phyloP scores from a whole-genome alignment of 176 grass and related monocot species.

The Zizania latifolia region DNA sequence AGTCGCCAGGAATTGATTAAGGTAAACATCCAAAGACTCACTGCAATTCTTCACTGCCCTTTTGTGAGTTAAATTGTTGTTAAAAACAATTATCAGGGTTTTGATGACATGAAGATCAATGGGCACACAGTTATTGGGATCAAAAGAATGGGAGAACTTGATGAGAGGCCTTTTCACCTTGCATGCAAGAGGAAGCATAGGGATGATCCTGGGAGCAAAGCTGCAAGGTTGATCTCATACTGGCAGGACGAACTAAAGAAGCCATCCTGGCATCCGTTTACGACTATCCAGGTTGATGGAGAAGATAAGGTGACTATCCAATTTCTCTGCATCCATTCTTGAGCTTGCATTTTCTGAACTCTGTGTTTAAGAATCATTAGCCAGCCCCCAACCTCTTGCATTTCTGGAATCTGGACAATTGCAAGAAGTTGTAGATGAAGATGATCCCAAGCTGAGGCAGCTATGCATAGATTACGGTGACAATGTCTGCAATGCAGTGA shows the following conservation, averaged over 20 bases:
- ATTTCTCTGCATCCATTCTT: not conserved
- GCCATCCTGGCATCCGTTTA: constrained; percentile 41
- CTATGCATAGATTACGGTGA: not conserved
- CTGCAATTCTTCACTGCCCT: not conserved
- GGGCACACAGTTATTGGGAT: not conserved
- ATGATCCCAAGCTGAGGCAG: constrained; percentile 34
- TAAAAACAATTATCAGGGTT: constrained; percentile 18
- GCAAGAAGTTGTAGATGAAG: constrained; percentile 21
- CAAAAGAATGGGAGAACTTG: constrained; percentile 38
- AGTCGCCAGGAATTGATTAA: constrained; percentile 17
- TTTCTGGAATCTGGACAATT: not conserved
- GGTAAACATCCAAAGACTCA: not conserved
- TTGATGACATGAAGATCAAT: not conserved
- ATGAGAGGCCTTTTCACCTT: constrained; percentile 24
- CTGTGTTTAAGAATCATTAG: not conserved
- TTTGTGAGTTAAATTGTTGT: not conserved
- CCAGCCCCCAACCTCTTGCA: not conserved
- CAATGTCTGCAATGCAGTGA: constrained; percentile 2
- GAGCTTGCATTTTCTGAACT: not conserved
- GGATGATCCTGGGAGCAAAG: constrained; percentile 32
- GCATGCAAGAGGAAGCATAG: constrained; percentile 21
- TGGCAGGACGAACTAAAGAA: constrained; percentile 51
- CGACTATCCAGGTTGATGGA: constrained; percentile 17
- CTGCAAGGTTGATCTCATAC: constrained; percentile 33
- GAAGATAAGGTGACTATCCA: constrained; percentile 22